These are phyloP conservation scores for Trichocomaceae sp. DNA, from an alignment of 2,329 filamentous ascomycete species.

Conservation along the genomic window DNA sequence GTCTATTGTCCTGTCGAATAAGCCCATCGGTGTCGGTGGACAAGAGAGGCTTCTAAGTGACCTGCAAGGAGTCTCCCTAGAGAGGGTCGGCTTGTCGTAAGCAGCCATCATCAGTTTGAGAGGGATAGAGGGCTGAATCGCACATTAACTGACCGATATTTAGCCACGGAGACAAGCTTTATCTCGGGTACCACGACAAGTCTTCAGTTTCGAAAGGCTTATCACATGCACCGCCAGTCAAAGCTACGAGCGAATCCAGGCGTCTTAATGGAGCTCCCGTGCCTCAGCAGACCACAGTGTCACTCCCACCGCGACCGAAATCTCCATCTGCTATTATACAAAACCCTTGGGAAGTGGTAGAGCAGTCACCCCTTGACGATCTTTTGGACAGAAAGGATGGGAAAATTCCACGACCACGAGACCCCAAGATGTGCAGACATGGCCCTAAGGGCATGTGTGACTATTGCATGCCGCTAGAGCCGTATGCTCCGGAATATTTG, in stretches of 20 bases:
- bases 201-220: conserved; percentile 46
- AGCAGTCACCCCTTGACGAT: conserved; percentile 82
- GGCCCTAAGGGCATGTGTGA: conserved; percentile 98
- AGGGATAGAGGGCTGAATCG: neutral
- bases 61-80: conserved; percentile 50
- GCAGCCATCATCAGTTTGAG: conserved; percentile 14
- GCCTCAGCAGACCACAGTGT: conserved; percentile 50
- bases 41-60: conserved; percentile 49
- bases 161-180: conserved; percentile 88
- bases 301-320: conserved; percentile 54
- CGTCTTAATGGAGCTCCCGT: conserved; percentile 35
- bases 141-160: neutral
- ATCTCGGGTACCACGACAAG: conserved; percentile 68
- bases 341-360: conserved; percentile 89
- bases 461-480: conserved; percentile 95
- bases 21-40: conserved; percentile 50
- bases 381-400: conserved; percentile 79
- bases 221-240: conserved; percentile 19
- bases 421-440: conserved; percentile 86
- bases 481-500: conserved; percentile 82
- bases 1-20: conserved; percentile 54
- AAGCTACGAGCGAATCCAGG: conserved; percentile 22
- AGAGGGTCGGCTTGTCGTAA: conserved; percentile 53
- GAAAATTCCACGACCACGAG: conserved; percentile 71
- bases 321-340: conserved; percentile 59